Base-by-base conservation (phyloP, 1,284 basidiomycete genomes). In the Mrakiaceae sp. region DNA sequence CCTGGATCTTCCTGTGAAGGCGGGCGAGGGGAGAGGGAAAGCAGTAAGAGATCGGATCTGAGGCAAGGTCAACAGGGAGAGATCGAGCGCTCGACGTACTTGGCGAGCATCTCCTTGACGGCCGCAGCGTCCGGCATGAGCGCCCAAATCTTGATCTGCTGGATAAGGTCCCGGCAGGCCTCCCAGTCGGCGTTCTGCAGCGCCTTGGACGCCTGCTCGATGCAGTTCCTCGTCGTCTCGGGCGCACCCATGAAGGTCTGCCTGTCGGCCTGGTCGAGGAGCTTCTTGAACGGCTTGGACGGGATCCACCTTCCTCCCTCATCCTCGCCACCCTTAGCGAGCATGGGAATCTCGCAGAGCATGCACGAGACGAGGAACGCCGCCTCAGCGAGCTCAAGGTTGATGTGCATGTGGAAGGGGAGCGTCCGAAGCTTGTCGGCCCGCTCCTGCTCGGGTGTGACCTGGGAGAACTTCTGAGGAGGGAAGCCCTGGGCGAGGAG, bases 371-470 rank as follows among this genome's bases (percentile, higher is more conserved):
- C 92, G 54, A 99, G 81, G 82, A 98, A 99, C 7, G 92, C 94
- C 54, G 93, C 94, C 78, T 98, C 96, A 68, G 98, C 81, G 43
- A 99, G 81, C 77, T 98, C 96, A 12, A 96, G 90, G 79, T 98
- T 98, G 79, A 98, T 95, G 79, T 99, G 96, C 88, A 98, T 91
- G 78, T 99, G 96, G 87, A 98, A 99, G 47, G 96, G 96, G 40
- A 99, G 81, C 72, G 98, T 90, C 57, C 95, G 84, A 71, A 93
- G 89, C 71, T 93, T 90, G 77, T 98, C 96, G 6, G 93, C 86
- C 74, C 93, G 90, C 77, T 98, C 96, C 78, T 98, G 95, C 76
- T 98, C 96, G 6, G 92, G 90, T 12, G 87, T 85, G 63, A 97
- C 80, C 63, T 74, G 74, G 3, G 82, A 80, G 82, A 88, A 97